Evolutionary conservation across 805 yeast genomes (phyloP).

Genomic region (Candida peoriensis): DNA sequence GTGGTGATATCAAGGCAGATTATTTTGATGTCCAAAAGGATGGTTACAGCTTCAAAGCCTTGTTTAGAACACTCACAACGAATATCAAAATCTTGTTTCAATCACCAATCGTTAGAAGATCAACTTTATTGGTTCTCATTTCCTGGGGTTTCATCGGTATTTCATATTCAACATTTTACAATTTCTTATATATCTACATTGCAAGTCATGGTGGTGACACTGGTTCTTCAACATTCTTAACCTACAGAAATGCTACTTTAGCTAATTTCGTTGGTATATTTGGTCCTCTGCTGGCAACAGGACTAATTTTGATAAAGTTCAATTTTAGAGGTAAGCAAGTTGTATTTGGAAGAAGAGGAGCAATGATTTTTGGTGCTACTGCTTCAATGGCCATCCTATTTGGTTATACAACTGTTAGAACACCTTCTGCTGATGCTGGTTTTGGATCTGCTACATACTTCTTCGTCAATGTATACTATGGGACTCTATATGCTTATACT

Average conservation of each 20-base stretch:
- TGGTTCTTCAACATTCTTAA: constrained; percentile 34
- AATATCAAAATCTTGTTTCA: constrained; percentile 41
- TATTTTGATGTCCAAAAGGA: constrained; percentile 22
- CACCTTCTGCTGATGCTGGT: constrained; percentile 45
- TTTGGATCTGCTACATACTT: constrained; percentile 31
- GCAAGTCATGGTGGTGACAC: constrained; percentile 43
- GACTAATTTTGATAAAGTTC: constrained; percentile 25
- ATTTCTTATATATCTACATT: constrained; percentile 45
- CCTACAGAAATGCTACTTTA: constrained; percentile 42
- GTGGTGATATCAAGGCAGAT: constrained; percentile 37
- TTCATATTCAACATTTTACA: constrained; percentile 47
- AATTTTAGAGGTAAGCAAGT: too few species aligned
- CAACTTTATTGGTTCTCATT: constrained; percentile 35
- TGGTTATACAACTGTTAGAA: constrained; percentile 58
- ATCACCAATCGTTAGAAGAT: constrained; percentile 32
- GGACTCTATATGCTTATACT: constrained; percentile 59
- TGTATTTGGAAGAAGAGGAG: constrained; percentile 57
- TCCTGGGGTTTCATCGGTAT: constrained; percentile 53
- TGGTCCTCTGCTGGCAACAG: constrained; percentile 49
- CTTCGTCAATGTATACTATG: constrained; percentile 44
- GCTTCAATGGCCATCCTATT: constrained; percentile 52
- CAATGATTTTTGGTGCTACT: constrained; percentile 46
- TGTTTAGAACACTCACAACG: constrained; percentile 25
- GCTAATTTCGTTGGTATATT: constrained; percentile 38
- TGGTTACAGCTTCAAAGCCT: constrained; percentile 18